Percentiles rank a stretch among this genome's conserved stretches.
Evolutionary conservation across 2,329 filamentous ascomycete genomes (phyloP).

Genomic region (Xylaria sp.): DNA sequence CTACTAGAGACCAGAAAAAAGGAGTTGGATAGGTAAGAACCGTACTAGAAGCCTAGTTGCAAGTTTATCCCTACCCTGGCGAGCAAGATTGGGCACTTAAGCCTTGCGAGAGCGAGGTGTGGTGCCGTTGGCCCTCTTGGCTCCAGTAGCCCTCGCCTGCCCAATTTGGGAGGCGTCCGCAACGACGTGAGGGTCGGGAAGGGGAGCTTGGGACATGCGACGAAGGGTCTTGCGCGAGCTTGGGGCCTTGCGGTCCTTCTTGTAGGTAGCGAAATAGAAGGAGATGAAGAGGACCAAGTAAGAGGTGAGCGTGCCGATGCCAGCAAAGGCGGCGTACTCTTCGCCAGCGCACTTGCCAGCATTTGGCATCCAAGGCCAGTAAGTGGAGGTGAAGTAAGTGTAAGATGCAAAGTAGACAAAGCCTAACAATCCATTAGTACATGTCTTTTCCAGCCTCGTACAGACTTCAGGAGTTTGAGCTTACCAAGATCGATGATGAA

Average conservation of each 20-base stretch:
- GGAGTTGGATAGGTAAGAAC: conserved; percentile 4
- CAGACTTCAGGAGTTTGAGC: conserved; percentile 40
- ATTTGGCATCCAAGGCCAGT: conserved; percentile 86
- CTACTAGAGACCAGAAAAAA: conserved; percentile 17
- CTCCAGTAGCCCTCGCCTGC: conserved; percentile 58
- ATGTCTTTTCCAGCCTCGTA: background rate
- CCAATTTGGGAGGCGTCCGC: conserved; percentile 63
- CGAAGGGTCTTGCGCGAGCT: conserved; percentile 80
- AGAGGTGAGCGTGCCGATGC: conserved; percentile 88
- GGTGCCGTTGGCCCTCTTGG: conserved; percentile 63
- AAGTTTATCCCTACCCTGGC: conserved; percentile 9
- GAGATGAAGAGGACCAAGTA: conserved; percentile 99
- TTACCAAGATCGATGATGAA: conserved; percentile 95
- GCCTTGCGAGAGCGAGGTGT: conserved; percentile 75
- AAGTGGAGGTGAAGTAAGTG: conserved; percentile 94
- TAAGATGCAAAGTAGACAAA: conserved; percentile 99
- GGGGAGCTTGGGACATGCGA: conserved; percentile 67
- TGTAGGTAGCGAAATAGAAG: conserved; percentile 98
- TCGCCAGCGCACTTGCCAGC: conserved; percentile 88
- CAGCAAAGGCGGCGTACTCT: conserved; percentile 93
- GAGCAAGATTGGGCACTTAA: conserved; percentile 44
- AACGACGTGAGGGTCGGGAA: conserved; percentile 83
- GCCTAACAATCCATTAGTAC: conserved; percentile 55
- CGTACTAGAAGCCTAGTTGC: conserved; percentile 2
- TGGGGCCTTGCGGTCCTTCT: conserved; percentile 78